Evolutionary conservation across 805 yeast species (phyloP), one percentile per base, ranked within the genome.

Genomic region (Kregervanrija delftensis): DNA sequence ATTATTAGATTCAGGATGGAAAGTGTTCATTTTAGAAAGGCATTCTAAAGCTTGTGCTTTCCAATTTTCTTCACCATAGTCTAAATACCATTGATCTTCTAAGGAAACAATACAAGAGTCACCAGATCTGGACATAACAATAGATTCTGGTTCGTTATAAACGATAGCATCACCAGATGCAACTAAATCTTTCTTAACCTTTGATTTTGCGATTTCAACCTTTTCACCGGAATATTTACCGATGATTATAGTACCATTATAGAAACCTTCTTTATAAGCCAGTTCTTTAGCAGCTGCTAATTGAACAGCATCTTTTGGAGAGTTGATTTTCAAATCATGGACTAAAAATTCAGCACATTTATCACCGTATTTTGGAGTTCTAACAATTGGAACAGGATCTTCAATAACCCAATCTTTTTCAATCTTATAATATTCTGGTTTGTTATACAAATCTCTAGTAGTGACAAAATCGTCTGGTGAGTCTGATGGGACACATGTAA

Each of bases 71-170:
- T 93, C 99, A 75, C 99, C 99, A 60, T 93, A 93, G 65, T 93
- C 97, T 57, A 87, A 77, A 67, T 80, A 93, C 99, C 99, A 93
- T 73, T 93, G 99, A 68, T 93, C 98, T 69, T 95, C 98, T 42
- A 93, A 77, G 5, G 98, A 88, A 35, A 93, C 99, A 57, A 91
- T 81, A 76, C 99, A 93, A 48, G 82, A 88, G 64, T 93, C 99
- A 54, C 97, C 97, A 37, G 96, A 87, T 70, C 99, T 85, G 12
- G 98, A 91, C 39, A 87, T 76, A 39, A 93, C 96, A 37, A 72
- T 71, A 37, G 83, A 78, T 69, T 93, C 99, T 38, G 99, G 99
- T 73, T 93, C 99, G 57, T 83, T 83, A 74, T 93, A 93, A 41
- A 82, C 83, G 57, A 93, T 87, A 2, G 96, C 96, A 37, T 77